A percentile compares a stretch with the other conserved stretches of the same genome.
Evolutionary conservation across 1,284 basidiomycete species (phyloP).

Genomic region (Ustilago hordei): DNA sequence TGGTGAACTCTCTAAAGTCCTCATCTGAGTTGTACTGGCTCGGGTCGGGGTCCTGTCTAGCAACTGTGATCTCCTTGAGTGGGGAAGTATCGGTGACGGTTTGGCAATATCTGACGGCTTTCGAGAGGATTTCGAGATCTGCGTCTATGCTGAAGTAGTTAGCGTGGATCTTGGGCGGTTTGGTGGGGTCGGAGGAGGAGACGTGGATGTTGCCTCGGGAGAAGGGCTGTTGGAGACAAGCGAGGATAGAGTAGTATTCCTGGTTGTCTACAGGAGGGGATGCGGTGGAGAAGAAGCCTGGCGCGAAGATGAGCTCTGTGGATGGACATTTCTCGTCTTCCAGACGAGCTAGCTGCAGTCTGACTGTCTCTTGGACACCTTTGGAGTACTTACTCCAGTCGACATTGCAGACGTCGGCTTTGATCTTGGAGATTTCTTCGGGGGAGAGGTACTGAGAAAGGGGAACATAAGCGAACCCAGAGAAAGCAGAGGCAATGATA

Average conservation of each 20-base stretch:
- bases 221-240: conserved; percentile 56
- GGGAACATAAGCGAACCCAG: conserved; percentile 55
- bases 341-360: conserved; percentile 45
- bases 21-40: conserved; percentile 36
- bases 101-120: conserved; percentile 55
- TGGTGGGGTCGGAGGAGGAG: conserved; percentile 23
- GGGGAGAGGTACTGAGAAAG: conserved; percentile 49
- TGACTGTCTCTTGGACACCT: conserved; percentile 50
- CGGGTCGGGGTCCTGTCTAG: conserved; percentile 47
- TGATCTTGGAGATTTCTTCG: conserved; percentile 48
- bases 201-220: conserved; percentile 58
- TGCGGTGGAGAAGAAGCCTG: conserved; percentile 54
- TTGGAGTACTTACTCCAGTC: conserved; percentile 46
- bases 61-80: conserved; percentile 45
- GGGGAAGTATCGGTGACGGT: conserved; percentile 32
- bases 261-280: conserved; percentile 45
- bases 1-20: conserved; percentile 49
- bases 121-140: conserved; percentile 56
- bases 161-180: conserved; percentile 51
- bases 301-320: conserved; percentile 61
- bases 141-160: conserved; percentile 56
- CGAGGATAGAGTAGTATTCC: conserved; percentile 58
- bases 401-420: conserved; percentile 28
- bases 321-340: conserved; percentile 53
- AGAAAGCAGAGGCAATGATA: conserved; percentile 56